Evolutionary conservation across 2,329 filamentous ascomycete genomes (phyloP), one percentile per base, ranked within the genome.

Genomic region (Microascus cirrosus): DNA sequence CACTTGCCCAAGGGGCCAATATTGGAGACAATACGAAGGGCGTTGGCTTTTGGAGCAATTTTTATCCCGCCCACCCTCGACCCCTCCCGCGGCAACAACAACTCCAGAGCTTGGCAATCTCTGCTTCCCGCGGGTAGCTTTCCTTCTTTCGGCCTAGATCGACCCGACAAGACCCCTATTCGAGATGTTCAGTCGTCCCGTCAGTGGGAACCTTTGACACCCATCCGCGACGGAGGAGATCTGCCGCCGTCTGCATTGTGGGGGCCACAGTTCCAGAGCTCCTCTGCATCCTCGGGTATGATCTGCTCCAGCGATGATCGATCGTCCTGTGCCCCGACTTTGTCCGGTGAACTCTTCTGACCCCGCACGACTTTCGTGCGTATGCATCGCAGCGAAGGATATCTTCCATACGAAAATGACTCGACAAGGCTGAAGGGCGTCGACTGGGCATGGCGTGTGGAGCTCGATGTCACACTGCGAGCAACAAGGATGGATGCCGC

Each of bases 71-170:
- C 28, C 28, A 32, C 28, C 28, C 28, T 32, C 28, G 8, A 32
- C 28, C 28, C 28, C 28, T 32, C 28, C 28, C 28, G 28, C 28
- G 28, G 28, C 4, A 32, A 8, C 28, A 32, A 32, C 28, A 32
- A 8, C 28, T 32, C 28, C 28, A 32, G 8, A 32, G 28, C 28
- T 32, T 32, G 28, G 28, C 18, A 15, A 42, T 42, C 18, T 42
- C 18, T 42, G 6, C 13, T 42, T 42, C 36, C 36, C 36, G 36
- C 36, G 54, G 54, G 20, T n/a, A 18, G 25, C 54, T 55, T 55
- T 39, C 32, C 36, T 42, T 55, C 36, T 42, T 45, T 55, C 45
- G 54, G 42, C 54, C 54, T 35, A 18, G 54, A 55, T 55, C 54
- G 36, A 55, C 54, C 54, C 54, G 54, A 55, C 45, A 34, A 24